phyloP scores from a whole-genome alignment of 352 stramenopile genomes.

The Thalassiosira hispida region DNA sequence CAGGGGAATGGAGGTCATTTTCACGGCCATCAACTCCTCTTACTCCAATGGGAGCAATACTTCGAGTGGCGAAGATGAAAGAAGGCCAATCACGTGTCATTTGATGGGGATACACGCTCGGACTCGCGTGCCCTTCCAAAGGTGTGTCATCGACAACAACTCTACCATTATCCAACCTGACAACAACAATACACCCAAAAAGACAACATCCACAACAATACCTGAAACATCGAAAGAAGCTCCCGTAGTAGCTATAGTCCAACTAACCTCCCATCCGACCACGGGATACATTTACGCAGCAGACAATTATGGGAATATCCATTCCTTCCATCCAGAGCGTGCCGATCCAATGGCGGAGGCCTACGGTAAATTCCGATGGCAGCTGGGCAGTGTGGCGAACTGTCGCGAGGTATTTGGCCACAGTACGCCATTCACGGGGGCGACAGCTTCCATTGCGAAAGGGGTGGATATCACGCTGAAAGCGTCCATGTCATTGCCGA shows the following conservation, averaged over 20 bases:
- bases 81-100: slow-evolving; percentile 16
- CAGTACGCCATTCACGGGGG: too few species aligned
- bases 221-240: slow-evolving; percentile 23
- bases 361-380: slow-evolving; percentile 62
- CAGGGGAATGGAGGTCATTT: slow-evolving; percentile 73
- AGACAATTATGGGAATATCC: slow-evolving; percentile 35
- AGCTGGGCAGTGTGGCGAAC: slow-evolving; percentile 12
- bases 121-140: slow-evolving; percentile 75
- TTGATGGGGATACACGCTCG: slow-evolving; percentile 70
- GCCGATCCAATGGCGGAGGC: slow-evolving; percentile 46
- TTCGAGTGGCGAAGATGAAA: not conserved
- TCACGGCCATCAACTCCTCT: slow-evolving; percentile 48
- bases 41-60: not conserved
- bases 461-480: too few species aligned
- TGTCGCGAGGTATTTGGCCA: slow-evolving; percentile 46
- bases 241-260: slow-evolving; percentile 51
- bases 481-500: too few species aligned
- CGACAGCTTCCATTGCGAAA: too few species aligned
- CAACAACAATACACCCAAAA: not conserved
- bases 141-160: slow-evolving; percentile 33
- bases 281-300: slow-evolving; percentile 31
- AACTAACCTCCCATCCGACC: slow-evolving; percentile 61
- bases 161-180: not conserved
- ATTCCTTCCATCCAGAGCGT: slow-evolving; percentile 36
- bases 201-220: slow-evolving; percentile 26